These are phyloP conservation scores for Wallacemonas sp. DNA, from an alignment of 208 protist genomes.

Conservation along the genomic window DNA sequence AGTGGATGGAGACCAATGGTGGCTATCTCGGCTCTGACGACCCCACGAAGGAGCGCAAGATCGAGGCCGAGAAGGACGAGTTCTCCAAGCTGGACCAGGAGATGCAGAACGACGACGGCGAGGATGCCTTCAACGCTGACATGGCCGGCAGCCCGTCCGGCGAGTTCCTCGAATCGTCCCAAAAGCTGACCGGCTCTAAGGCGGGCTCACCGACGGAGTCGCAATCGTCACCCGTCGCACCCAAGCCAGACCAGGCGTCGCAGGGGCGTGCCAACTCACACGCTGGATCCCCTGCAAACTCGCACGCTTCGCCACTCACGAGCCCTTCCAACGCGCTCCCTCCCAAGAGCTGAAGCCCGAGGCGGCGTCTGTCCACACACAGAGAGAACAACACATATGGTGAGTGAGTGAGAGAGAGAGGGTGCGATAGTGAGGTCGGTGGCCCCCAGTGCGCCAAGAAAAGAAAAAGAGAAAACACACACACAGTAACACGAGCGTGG, in stretches of 20 bases:
- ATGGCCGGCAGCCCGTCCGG: slow-evolving; percentile 14
- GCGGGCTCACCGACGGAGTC: slow-evolving; percentile 7
- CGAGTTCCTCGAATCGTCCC: slow-evolving; percentile 10
- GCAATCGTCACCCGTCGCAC: slow-evolving; percentile 1
- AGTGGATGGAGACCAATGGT: slow-evolving; percentile 64
- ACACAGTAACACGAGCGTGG: too few species aligned
- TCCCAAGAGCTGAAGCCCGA: neutral
- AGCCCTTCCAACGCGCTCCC: neutral
- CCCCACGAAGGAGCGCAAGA: slow-evolving; percentile 49
- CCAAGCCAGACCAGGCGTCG: neutral
- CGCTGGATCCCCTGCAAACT: neutral
- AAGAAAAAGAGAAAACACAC: too few species aligned
- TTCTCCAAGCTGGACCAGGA: slow-evolving; percentile 11
- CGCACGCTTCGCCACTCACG: neutral
- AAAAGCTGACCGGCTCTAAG: slow-evolving; percentile 13
- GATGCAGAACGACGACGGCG: slow-evolving; percentile 16
- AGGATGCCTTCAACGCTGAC: slow-evolving; percentile 7
- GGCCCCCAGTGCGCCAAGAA: too few species aligned
- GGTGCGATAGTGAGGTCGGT: too few species aligned
- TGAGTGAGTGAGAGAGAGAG: too few species aligned
- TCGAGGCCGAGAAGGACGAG: slow-evolving; percentile 14
- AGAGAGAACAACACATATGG: too few species aligned
- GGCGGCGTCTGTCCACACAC: too few species aligned
- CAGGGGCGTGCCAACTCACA: neutral
- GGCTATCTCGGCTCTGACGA: slow-evolving; percentile 61